Percentiles rank a stretch among this genome's conserved stretches.
These are phyloP conservation scores for Colletotrichum karsti DNA, from an alignment of 2,329 filamentous ascomycete species.

Conservation along the genomic window DNA sequence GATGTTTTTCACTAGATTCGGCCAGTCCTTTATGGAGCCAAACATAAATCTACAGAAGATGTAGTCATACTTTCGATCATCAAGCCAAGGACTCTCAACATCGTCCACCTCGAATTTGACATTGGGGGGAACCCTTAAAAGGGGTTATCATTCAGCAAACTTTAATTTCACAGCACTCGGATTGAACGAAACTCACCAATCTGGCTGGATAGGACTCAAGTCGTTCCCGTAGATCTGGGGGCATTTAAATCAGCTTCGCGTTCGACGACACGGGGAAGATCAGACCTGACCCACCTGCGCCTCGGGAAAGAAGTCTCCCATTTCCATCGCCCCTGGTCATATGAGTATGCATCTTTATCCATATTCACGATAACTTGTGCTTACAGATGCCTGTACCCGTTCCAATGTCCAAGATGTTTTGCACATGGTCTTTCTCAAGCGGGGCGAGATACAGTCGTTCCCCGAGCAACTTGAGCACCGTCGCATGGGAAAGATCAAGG, in stretches of 20 bases:
- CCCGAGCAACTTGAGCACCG: not conserved
- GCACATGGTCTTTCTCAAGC: not conserved
- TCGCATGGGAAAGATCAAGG: constrained; percentile 2
- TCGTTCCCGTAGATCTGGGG: no score
- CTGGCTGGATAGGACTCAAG: constrained; percentile 39
- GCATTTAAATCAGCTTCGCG: constrained; percentile 33
- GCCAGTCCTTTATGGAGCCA: constrained; percentile 42
- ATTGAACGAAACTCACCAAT: constrained; percentile 28
- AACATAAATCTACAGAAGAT: constrained; percentile 46
- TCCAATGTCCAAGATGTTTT: constrained; percentile 63
- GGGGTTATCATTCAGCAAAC: no score
- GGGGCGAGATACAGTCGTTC: constrained; percentile 8
- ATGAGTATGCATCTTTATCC: not conserved
- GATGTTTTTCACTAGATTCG: constrained; percentile 31
- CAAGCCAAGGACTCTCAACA: constrained; percentile 37
- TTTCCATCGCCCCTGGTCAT: constrained; percentile 49
- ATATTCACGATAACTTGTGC: not conserved
- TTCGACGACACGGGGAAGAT: no score
- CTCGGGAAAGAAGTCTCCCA: constrained; percentile 18
- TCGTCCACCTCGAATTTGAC: constrained; percentile 47
- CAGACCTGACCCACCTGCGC: constrained; percentile 40
- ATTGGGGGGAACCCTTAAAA: constrained; percentile 42
- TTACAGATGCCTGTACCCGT: constrained; percentile 57
- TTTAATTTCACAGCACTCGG: no score
- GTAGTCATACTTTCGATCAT: constrained; percentile 39